Conservation (phyloP, 1,139 yeast genomes). For the Kurtzmaniella natalensis region DNA sequence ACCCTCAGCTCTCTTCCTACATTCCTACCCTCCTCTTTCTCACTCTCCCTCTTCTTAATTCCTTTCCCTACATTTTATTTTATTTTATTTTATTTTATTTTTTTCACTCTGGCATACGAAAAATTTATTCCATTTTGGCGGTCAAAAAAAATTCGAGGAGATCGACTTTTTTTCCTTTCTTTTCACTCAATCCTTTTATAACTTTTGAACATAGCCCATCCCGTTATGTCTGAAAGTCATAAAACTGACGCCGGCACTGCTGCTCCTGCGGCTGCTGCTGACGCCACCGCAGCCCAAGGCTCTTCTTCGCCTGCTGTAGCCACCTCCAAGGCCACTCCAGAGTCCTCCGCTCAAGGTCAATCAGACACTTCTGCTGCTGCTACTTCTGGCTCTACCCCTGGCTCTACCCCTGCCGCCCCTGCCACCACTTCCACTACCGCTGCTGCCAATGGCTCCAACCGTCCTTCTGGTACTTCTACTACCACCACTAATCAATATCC, state of each 20-base stretch:
- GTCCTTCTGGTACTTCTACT: not conserved
- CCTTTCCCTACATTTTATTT: not conserved
- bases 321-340: not conserved
- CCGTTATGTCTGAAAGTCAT: constrained; percentile 8
- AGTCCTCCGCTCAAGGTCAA: not conserved
- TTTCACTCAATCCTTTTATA: constrained; percentile 2
- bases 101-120: not conserved
- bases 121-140: constrained; percentile 1
- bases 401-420: constrained; percentile 6
- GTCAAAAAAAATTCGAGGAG: constrained; percentile 6
- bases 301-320: not conserved
- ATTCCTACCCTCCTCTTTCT: not conserved
- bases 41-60: not conserved
- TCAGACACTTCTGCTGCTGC: constrained; percentile 5
- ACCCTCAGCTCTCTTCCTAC: not conserved
- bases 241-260: constrained; percentile 6
- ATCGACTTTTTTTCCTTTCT: constrained; percentile 6
- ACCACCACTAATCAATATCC: not conserved
- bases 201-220: constrained; percentile 3
- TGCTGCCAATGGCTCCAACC: not conserved
- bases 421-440: not conserved
- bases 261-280: constrained; percentile 4
- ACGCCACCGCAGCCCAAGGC: constrained; percentile 2
- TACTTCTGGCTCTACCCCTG: not conserved
- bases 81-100: not conserved